These are phyloP conservation scores for Luvunga scandens DNA, from an alignment of 345 rosid species.

Conservation along the genomic window DNA sequence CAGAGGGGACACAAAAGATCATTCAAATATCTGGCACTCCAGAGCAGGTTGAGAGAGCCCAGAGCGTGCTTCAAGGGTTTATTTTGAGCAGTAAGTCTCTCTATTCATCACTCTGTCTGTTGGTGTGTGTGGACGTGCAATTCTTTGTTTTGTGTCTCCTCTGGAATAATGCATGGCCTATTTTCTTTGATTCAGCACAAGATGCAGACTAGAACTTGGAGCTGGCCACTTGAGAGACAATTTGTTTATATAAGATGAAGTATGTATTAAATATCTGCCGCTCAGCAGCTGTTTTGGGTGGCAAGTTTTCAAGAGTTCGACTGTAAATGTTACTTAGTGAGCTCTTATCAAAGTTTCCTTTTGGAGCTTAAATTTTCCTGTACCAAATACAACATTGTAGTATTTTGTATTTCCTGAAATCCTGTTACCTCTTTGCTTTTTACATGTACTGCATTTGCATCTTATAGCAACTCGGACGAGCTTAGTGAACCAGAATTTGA, in stretches of 20 bases:
- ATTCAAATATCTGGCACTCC: constrained; percentile 94
- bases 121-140: not conserved
- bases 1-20: constrained; percentile 61
- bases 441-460: not conserved
- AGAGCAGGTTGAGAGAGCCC: constrained; percentile 95
- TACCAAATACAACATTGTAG: not conserved
- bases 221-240: constrained; percentile 2
- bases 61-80: constrained; percentile 96
- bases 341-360: constrained; percentile 4
- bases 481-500: not conserved
- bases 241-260: not conserved
- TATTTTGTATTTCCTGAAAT: not conserved
- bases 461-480: not conserved
- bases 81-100: constrained; percentile 83
- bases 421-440: not conserved
- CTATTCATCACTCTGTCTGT: not conserved
- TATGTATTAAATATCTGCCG: not conserved
- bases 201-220: constrained; percentile 20
- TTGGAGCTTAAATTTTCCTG: constrained; percentile 15
- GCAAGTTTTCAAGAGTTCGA: constrained; percentile 13
- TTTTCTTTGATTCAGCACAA: constrained; percentile 52
- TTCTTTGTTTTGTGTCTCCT: no score
- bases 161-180: not conserved
- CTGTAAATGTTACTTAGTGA: constrained; percentile 32
- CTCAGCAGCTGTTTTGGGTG: constrained; percentile 1